Evolutionary conservation across 148 eudicot genomes (phyloP).

Genomic region (Spergularia marina): DNA sequence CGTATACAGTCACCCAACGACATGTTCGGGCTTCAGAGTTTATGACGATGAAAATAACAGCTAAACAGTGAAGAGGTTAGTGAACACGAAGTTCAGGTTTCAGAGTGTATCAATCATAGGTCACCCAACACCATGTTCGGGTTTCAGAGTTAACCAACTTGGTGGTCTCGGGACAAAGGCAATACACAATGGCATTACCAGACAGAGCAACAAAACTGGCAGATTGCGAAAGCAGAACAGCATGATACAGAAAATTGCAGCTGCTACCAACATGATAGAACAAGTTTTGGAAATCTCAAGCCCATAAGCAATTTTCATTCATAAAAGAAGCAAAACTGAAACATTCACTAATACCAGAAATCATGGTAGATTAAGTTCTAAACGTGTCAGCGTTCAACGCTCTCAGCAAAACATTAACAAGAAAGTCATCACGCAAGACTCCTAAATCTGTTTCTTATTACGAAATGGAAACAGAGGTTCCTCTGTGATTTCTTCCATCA

Average conservation of each 20-base stretch:
- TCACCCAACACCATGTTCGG: too few relatives aligned
- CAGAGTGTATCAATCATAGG: too few relatives aligned
- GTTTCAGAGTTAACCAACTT: too few relatives aligned
- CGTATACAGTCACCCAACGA: too few relatives aligned
- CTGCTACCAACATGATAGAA: not conserved
- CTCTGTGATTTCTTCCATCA: conserved; percentile 6
- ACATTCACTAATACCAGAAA: not conserved
- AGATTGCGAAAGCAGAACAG: not conserved
- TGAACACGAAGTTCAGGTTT: too few relatives aligned
- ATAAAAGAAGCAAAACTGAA: not conserved
- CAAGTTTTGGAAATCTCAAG: not conserved
- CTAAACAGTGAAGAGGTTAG: too few relatives aligned
- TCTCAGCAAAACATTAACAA: conserved; percentile 19
- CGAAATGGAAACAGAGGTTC: conserved; percentile 4
- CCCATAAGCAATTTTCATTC: not conserved
- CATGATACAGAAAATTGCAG: not conserved
- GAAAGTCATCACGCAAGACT: not conserved
- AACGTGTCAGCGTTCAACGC: not conserved
- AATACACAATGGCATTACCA: too few relatives aligned
- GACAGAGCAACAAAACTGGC: too few relatives aligned
- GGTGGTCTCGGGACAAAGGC: too few relatives aligned
- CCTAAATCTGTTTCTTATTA: not conserved
- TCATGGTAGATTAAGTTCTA: not conserved
- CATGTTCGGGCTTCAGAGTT: too few relatives aligned
- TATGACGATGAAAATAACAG: too few relatives aligned